These are phyloP conservation scores for Ogataea degrootiae DNA, from an alignment of 805 yeast species.

Conservation along the genomic window DNA sequence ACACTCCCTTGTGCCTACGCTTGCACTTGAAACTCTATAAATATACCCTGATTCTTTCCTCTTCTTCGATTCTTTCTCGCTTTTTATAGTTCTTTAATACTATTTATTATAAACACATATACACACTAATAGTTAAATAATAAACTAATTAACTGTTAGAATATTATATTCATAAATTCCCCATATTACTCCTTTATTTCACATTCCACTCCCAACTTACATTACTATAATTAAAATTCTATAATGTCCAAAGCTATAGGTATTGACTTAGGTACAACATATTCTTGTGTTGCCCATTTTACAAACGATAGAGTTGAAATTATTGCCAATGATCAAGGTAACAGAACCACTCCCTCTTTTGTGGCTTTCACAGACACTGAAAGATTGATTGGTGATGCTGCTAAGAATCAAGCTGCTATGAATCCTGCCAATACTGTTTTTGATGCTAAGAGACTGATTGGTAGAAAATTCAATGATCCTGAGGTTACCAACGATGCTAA, in stretches of 20 bases:
- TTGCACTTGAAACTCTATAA: no score
- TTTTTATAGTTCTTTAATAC: no score
- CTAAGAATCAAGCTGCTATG: constrained; percentile 95
- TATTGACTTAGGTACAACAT: constrained; percentile 92
- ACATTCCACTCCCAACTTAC: background rate
- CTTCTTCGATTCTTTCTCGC: no score
- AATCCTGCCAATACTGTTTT: constrained; percentile 89
- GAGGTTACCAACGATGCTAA: constrained; percentile 76
- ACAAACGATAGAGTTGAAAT: constrained; percentile 69
- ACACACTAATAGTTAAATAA: no score
- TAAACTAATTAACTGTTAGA: no score
- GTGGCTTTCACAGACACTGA: constrained; percentile 96
- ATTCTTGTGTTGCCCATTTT: constrained; percentile 91
- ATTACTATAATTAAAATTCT: constrained; percentile 1
- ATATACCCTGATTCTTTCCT: no score
- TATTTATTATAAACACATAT: no score
- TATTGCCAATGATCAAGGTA: constrained; percentile 97
- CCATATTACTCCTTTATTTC: no score
- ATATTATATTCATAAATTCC: no score
- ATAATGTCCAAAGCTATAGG: constrained; percentile 55
- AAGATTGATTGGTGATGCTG: constrained; percentile 95
- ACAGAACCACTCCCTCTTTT: constrained; percentile 95
- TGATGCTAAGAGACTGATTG: constrained; percentile 90
- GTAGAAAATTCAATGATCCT: constrained; percentile 82
- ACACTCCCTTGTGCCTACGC: no score